These are phyloP conservation scores for Excoecaria agallocha DNA, from an alignment of 345 rosid genomes.

Conservation along the genomic window DNA sequence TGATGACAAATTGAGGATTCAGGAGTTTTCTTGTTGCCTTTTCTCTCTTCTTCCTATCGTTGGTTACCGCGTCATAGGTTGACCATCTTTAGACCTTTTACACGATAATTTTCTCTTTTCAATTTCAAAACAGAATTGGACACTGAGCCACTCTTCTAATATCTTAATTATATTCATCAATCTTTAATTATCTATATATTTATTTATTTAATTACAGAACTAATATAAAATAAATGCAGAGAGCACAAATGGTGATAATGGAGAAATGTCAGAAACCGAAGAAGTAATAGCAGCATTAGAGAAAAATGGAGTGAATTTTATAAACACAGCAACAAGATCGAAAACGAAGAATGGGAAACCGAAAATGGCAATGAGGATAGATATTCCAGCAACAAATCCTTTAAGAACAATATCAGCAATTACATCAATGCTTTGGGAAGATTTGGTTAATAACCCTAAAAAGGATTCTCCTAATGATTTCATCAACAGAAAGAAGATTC, in stretches of 20 bases:
- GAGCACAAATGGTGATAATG: conserved; percentile 26
- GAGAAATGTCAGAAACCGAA: conserved; percentile 47
- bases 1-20: neutral
- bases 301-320: conserved; percentile 69
- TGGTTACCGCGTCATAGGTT: neutral
- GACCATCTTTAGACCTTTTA: conserved; percentile 4
- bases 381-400: conserved; percentile 63
- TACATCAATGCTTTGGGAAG: conserved; percentile 79
- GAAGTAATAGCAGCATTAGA: conserved; percentile 71
- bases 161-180: neutral
- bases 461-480: conserved; percentile 54
- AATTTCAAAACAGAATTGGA: neutral
- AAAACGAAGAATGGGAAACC: conserved; percentile 78
- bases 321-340: conserved; percentile 55
- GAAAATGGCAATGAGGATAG: conserved; percentile 69
- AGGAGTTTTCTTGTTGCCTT: conserved; percentile 1
- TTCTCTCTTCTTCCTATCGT: neutral
- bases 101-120: neutral
- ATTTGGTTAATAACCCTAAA: conserved; percentile 70
- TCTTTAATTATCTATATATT: neutral
- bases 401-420: conserved; percentile 60
- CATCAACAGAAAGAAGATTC: conserved; percentile 68
- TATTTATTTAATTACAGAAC: too few relatives aligned
- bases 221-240: conserved; percentile 31
- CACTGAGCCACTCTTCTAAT: neutral